phyloP scores from a whole-genome alignment of 768 basidiomycete species.

The Xerocomus brunneocitrinus region DNA sequence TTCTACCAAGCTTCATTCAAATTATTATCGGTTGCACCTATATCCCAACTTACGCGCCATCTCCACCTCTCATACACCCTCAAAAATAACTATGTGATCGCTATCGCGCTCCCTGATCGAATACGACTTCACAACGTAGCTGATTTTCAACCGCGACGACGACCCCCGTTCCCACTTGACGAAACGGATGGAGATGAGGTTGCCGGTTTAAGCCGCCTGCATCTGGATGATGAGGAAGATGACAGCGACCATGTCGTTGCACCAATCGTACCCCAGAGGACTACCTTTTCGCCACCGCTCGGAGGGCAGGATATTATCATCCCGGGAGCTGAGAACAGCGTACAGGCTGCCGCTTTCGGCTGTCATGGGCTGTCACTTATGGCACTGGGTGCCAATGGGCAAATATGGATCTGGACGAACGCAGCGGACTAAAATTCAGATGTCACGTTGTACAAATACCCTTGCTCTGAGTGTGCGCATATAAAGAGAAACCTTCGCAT shows the following conservation, averaged over 20 bases:
- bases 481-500: background rate
- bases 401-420: conserved; percentile 25
- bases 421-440: conserved; percentile 10
- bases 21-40: conserved; percentile 46
- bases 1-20: conserved; percentile 57
- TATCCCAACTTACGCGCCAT: conserved; percentile 35
- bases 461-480: background rate
- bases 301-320: conserved; percentile 22
- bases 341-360: conserved; percentile 42
- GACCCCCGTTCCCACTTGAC: conserved; percentile 39
- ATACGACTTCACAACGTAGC: conserved; percentile 46
- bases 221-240: conserved; percentile 27
- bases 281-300: conserved; percentile 16
- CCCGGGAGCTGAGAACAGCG: conserved; percentile 11
- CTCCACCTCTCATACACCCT: conserved; percentile 43
- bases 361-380: conserved; percentile 35
- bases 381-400: conserved; percentile 18
- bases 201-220: conserved; percentile 18
- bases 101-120: conserved; percentile 38
- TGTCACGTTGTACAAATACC: background rate
- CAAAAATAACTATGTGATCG: conserved; percentile 50
- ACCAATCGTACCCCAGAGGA: background rate
- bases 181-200: conserved; percentile 23
- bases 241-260: conserved; percentile 15
- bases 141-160: conserved; percentile 41